These are phyloP conservation scores for Paulownia fortunei DNA, from an alignment of 257 asterid genomes.

Conservation along the genomic window DNA sequence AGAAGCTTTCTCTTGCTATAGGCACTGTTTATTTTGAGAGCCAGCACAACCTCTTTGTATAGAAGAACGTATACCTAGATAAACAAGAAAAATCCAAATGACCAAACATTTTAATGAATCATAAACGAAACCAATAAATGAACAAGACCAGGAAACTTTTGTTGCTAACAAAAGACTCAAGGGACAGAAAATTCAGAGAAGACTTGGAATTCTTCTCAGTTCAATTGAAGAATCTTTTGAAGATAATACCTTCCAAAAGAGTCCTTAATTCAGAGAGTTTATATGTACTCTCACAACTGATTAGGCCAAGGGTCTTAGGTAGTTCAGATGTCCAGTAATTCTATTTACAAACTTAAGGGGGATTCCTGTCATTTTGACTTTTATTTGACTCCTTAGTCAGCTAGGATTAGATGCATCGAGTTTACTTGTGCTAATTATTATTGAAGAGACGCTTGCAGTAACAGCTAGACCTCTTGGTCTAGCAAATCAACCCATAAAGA, in stretches of 20 bases:
- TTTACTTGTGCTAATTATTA: not conserved
- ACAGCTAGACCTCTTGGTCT: not conserved
- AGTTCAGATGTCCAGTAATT: too few relatives aligned
- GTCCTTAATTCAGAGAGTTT: too few relatives aligned
- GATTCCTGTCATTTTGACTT: too few relatives aligned
- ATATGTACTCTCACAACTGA: too few relatives aligned
- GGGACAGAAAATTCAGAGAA: slow-evolving; percentile 1
- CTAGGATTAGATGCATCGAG: too few relatives aligned
- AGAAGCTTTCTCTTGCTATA: slow-evolving; percentile 86
- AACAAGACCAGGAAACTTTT: slow-evolving; percentile 13
- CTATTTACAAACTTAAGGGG: too few relatives aligned
- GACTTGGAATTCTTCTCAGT: slow-evolving; percentile 16
- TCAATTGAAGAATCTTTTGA: not conserved
- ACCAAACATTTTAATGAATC: slow-evolving; percentile 34
- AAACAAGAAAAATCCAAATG: slow-evolving; percentile 26
- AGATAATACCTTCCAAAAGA: not conserved
- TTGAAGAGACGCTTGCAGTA: not conserved
- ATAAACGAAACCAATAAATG: slow-evolving; percentile 21
- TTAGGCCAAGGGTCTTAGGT: too few relatives aligned
- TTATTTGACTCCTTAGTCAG: too few relatives aligned
- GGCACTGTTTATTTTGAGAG: slow-evolving; percentile 89
- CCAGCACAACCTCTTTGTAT: slow-evolving; percentile 90
- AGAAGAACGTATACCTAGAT: slow-evolving; percentile 78
- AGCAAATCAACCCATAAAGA: not conserved
- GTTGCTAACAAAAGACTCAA: slow-evolving; percentile 18